These are phyloP conservation scores for Fusarium sp. DNA, from an alignment of 2,329 filamentous ascomycete species.

Conservation along the genomic window DNA sequence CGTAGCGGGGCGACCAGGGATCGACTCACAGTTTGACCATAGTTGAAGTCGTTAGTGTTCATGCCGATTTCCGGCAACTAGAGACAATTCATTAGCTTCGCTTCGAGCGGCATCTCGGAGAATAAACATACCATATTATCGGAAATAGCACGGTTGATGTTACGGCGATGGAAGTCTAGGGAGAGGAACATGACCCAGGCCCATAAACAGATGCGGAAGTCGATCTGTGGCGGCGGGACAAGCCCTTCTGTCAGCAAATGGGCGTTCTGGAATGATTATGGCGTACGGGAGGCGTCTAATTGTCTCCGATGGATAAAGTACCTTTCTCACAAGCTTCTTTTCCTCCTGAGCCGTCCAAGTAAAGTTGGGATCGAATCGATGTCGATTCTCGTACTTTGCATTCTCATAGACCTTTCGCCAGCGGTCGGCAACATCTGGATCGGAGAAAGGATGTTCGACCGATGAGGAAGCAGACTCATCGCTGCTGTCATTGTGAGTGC, in stretches of 20 bases:
- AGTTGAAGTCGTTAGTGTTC: conserved; percentile 64
- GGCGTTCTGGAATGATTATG: not conserved
- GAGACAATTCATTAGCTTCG: not conserved
- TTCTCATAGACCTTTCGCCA: conserved; percentile 69
- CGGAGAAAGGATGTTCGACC: conserved; percentile 63
- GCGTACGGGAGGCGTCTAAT: not conserved
- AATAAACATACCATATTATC: conserved; percentile 55
- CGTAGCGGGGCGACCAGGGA: not conserved
- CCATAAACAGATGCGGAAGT: conserved; percentile 57
- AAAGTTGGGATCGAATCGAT: conserved; percentile 67
- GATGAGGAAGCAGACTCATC: conserved; percentile 43
- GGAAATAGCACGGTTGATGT: conserved; percentile 62
- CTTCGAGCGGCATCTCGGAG: rapidly evolving
- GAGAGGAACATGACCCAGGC: conserved; percentile 65
- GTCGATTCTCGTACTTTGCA: conserved; percentile 71
- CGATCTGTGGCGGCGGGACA: conserved; percentile 59
- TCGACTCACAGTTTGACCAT: conserved; percentile 56
- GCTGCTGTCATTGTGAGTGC: conserved; percentile 39
- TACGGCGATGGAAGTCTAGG: conserved; percentile 63
- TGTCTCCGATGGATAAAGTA: conserved; percentile 31
- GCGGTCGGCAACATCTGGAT: conserved; percentile 66
- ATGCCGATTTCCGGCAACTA: conserved; percentile 58
- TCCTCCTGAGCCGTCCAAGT: conserved; percentile 66
- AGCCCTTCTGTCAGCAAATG: conserved; percentile 21
- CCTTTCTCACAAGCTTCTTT: conserved; percentile 62